Base-by-base conservation (phyloP, 495 filamentous ascomycete species). In the Aspergillus sparsus region DNA sequence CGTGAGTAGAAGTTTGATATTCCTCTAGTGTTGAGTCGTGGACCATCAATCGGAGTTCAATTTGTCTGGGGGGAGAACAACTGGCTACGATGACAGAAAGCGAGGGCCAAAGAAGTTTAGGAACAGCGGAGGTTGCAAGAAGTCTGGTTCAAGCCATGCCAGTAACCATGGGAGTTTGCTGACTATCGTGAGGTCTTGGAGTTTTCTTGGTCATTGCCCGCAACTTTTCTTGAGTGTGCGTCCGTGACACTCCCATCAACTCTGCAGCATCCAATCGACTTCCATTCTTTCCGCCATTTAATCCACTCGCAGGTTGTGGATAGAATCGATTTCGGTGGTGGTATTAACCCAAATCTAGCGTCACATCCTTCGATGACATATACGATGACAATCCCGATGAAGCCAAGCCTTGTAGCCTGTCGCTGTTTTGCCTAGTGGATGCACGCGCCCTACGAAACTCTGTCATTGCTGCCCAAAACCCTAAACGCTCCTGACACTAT, bases 381-480 rank as follows among this genome's bases (percentile, higher is more conserved):
- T 32, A 51, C 47, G 36, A 59, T 31, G 53, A 61, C 37, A 55
- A 53, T 51, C 39, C 16, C 16, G 41, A 65, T 51, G 47, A 52
- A 53, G 63, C 55, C 60, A 63, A 63, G 57, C 50, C 56, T 39
- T 62, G 41, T 50, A 49, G 54, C 49, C 31, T 39, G 57, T 55
- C 55, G 60, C 55, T 55, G 27, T 53, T 32, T 15, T 63, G 62
- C 55, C 60, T 54, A 65, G 55, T 62, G 64, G 60, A 63, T 59
- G 60, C 56, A 58, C 62, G 57, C 60, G 62, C 64, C 67, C 59
- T 64, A 59, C 62, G 39, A 51, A 49, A 56, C 71, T 70, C 74
- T 68, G 68, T 68, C 65, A 66, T 71, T 72, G 74, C 71, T 73
- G 75, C 75, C 74, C 71, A 69, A 77, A 66, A 45, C 58, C 58